Evolutionary conservation across 371 early-diverging fungal genomes (phyloP).

Genomic region (Fennellomyces sp.): DNA sequence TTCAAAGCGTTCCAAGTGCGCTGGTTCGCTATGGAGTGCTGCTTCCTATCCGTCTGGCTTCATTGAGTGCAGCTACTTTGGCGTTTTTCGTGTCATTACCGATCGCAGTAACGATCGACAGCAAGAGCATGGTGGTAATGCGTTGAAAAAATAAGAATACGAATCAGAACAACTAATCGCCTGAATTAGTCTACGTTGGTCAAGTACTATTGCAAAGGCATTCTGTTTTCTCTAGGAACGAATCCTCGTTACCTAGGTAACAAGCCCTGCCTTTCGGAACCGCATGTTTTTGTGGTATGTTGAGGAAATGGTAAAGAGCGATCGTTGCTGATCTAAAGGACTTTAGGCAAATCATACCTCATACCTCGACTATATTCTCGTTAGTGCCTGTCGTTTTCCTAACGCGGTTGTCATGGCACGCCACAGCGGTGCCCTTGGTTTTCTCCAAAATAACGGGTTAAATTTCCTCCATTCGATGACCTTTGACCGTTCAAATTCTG

Average conservation of each 20-base stretch:
- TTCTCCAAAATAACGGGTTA: constrained; percentile 70
- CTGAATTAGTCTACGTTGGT: constrained; percentile 55
- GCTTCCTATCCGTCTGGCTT: constrained; percentile 30
- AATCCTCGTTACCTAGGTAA: constrained; percentile 64
- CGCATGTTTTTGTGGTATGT: constrained; percentile 70
- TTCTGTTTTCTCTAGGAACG: constrained; percentile 62
- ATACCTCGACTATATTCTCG: constrained; percentile 79
- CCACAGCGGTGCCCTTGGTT: constrained; percentile 59
- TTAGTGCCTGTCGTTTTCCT: constrained; percentile 73
- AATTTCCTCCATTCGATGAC: constrained; percentile 71
- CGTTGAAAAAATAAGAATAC: neutral
- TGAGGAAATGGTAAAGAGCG: neutral
- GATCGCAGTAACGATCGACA: constrained; percentile 33
- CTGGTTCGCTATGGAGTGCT: constrained; percentile 39
- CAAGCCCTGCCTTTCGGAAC: constrained; percentile 58
- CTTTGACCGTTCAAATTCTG: constrained; percentile 75
- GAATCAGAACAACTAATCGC: neutral
- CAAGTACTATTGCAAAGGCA: constrained; percentile 63
- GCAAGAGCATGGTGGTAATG: constrained; percentile 35
- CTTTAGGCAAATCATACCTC: constrained; percentile 76
- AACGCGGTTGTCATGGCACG: constrained; percentile 80
- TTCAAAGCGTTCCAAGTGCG: constrained; percentile 24
- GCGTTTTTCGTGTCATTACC: constrained; percentile 41
- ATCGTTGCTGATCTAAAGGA: neutral
- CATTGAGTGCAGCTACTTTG: constrained; percentile 28